These are phyloP conservation scores for Fusarium sp. DNA, from an alignment of 2,329 filamentous ascomycete species.

Conservation along the genomic window DNA sequence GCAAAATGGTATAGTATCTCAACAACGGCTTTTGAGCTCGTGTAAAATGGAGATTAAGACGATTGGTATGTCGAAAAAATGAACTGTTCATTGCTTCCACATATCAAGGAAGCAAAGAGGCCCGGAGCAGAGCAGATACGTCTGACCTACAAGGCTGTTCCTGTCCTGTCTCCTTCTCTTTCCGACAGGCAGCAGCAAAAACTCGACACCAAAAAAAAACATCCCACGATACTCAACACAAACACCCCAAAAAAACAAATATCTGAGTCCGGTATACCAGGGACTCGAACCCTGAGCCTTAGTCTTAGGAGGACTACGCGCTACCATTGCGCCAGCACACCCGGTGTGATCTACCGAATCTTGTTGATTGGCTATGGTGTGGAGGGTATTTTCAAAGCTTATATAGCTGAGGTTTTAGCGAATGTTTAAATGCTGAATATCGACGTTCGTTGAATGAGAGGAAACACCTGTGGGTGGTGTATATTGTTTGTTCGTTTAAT, in stretches of 20 bases:
- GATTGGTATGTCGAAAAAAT: background rate
- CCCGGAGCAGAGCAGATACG: background rate
- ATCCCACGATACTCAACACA: background rate
- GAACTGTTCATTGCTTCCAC: too few species aligned
- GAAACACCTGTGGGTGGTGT: too few species aligned
- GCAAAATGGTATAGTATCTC: too few species aligned
- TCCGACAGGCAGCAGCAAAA: constrained; percentile 16
- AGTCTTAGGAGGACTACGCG: constrained; percentile 60
- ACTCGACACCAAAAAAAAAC: constrained; percentile 2
- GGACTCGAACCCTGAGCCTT: constrained; percentile 60
- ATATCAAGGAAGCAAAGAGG: background rate
- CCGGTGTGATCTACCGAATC: constrained; percentile 19
- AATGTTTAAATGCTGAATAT: background rate
- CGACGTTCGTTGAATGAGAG: background rate
- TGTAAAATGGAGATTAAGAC: background rate
- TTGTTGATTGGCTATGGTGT: constrained; percentile 40
- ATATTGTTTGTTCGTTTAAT: too few species aligned
- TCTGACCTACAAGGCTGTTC: background rate
- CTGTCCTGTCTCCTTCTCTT: background rate
- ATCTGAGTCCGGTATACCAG: constrained; percentile 48
- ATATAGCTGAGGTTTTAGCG: constrained; percentile 20
- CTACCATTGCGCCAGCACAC: constrained; percentile 59
- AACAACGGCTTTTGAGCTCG: too few species aligned
- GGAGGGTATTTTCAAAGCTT: background rate
- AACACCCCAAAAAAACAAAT: background rate